phyloP scores from a whole-genome alignment of 257 asterid genomes.

The Cordia subcordata region DNA sequence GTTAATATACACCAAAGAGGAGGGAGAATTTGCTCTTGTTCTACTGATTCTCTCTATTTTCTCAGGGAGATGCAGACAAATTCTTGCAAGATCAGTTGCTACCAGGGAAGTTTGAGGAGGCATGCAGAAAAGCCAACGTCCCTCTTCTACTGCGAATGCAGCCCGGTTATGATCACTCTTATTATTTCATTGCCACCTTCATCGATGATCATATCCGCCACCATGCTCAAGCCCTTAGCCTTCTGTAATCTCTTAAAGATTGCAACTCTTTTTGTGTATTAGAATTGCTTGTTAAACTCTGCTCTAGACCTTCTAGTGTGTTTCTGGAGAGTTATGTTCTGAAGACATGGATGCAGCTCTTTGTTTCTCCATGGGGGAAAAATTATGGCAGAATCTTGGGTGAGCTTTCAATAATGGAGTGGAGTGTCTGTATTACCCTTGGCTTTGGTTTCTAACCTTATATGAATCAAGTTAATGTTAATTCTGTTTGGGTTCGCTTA shows the following conservation, averaged over 20 bases:
- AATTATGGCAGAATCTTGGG: not conserved
- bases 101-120: constrained; percentile 76
- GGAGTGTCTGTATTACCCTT: too few species aligned
- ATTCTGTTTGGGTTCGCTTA: too few species aligned
- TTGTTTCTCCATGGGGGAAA: too few species aligned
- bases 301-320: too few species aligned
- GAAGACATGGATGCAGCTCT: too few species aligned
- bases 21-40: too few species aligned
- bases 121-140: constrained; percentile 52
- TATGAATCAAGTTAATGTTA: too few species aligned
- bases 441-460: too few species aligned
- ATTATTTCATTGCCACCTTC: constrained; percentile 71
- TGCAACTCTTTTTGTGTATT: not conserved
- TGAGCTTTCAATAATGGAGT: constrained; percentile 1
- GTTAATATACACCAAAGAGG: too few species aligned
- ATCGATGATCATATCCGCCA: constrained; percentile 85
- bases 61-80: constrained; percentile 75
- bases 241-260: constrained; percentile 11
- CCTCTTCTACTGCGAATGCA: constrained; percentile 70
- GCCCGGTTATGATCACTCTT: constrained; percentile 95
- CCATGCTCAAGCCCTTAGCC: constrained; percentile 85
- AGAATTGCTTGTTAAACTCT: too few species aligned
- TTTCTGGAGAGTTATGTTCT: too few species aligned
- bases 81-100: constrained; percentile 65
- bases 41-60: not conserved